Evolutionary conservation across 192 early-diverging fungal genomes (phyloP).

Genomic region (Rhizophagus prolifer): DNA sequence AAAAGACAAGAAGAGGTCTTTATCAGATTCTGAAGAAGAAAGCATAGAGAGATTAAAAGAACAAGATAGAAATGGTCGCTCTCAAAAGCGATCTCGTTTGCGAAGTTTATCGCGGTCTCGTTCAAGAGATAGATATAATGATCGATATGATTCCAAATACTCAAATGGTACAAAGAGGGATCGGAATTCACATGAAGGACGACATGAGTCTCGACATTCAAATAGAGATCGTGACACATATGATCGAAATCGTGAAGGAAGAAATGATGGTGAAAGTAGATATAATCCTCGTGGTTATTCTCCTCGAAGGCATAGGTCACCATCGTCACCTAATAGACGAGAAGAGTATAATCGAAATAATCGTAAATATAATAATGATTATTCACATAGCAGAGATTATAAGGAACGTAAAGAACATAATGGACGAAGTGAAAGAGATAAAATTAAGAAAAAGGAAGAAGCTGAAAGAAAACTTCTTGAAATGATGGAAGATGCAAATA

Average conservation of each 20-base stretch:
- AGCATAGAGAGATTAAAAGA: not conserved
- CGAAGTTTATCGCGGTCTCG: not conserved
- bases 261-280: not conserved
- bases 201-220: not conserved
- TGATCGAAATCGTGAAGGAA: not conserved
- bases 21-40: not conserved
- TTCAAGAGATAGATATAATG: not conserved
- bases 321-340: too few species aligned
- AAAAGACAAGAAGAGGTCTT: not conserved
- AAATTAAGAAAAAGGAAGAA: not conserved
- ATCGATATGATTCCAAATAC: not conserved
- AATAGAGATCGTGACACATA: not conserved
- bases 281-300: not conserved
- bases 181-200: not conserved
- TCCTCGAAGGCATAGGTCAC: too few species aligned
- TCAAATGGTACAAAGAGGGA: not conserved
- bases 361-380: not conserved
- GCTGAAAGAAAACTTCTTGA: not conserved
- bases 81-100: not conserved
- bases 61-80: not conserved
- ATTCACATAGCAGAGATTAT: not conserved
- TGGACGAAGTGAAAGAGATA: not conserved
- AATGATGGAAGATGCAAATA: not conserved
- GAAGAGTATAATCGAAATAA: not conserved
- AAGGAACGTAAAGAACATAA: not conserved